These are phyloP conservation scores for Castanea crenata DNA, from an alignment of 306 rosid genomes.

Conservation along the genomic window DNA sequence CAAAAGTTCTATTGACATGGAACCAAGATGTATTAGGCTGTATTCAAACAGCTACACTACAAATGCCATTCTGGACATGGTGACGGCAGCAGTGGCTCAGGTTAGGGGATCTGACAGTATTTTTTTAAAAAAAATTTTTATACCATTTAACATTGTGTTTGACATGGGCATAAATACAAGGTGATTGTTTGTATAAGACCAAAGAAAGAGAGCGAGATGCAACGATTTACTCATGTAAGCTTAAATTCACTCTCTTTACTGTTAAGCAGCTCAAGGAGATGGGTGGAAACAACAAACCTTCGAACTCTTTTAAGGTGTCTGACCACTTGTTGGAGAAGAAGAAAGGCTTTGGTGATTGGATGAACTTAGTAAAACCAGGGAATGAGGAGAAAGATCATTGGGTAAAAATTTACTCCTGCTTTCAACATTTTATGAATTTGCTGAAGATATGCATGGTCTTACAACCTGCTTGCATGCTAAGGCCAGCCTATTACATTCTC, in stretches of 20 bases:
- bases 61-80: slow-evolving; percentile 80
- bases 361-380: slow-evolving; percentile 78
- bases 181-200: background rate
- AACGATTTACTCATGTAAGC: background rate
- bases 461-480: background rate
- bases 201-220: background rate
- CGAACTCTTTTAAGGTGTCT: slow-evolving; percentile 48
- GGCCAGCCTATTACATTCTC: too few species aligned
- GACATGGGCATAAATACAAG: background rate
- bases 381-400: slow-evolving; percentile 96
- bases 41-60: slow-evolving; percentile 90
- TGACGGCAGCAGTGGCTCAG: slow-evolving; percentile 93
- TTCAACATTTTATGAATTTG: too few species aligned
- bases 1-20: slow-evolving; percentile 76
- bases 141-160: too few species aligned
- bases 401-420: slow-evolving; percentile 37
- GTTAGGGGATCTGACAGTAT: slow-evolving; percentile 24
- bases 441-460: too few species aligned
- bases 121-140: too few species aligned
- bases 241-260: background rate
- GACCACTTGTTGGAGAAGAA: slow-evolving; percentile 71
- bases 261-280: slow-evolving; percentile 79
- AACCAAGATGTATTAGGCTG: slow-evolving; percentile 82
- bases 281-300: slow-evolving; percentile 70
- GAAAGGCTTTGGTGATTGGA: slow-evolving; percentile 92